These are phyloP conservation scores for Thymus mandschuricus DNA, from an alignment of 257 asterid species.

Conservation along the genomic window DNA sequence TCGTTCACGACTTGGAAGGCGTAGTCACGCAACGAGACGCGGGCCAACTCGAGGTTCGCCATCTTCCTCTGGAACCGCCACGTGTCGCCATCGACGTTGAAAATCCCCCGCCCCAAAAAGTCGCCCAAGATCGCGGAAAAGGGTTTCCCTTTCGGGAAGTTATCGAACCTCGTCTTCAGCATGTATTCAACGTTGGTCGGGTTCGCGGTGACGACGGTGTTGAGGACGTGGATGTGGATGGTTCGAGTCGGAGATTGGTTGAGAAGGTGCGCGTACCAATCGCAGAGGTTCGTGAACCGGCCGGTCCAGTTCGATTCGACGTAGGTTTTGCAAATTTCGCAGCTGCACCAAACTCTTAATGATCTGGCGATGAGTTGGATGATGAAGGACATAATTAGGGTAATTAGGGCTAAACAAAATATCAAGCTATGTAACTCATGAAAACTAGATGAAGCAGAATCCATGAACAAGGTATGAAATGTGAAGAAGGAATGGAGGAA, in stretches of 20 bases:
- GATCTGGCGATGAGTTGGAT: neutral
- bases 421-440: neutral
- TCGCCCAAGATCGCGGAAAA: conserved; percentile 66
- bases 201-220: conserved; percentile 59
- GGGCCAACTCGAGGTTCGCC: conserved; percentile 50
- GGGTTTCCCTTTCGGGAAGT: conserved; percentile 68
- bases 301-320: conserved; percentile 47
- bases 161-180: conserved; percentile 55
- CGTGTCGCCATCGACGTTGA: conserved; percentile 69
- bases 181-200: conserved; percentile 69
- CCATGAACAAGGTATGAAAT: too few species aligned
- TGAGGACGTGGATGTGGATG: conserved; percentile 69
- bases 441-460: neutral
- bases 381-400: conserved; percentile 23
- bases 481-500: too few species aligned
- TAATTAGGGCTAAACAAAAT: conserved; percentile 2
- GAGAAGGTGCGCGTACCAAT: conserved; percentile 74
- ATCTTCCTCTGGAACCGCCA: conserved; percentile 56
- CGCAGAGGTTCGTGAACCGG: conserved; percentile 63
- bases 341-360: conserved; percentile 50
- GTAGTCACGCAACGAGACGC: conserved; percentile 38
- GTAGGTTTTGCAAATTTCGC: conserved; percentile 60
- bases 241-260: conserved; percentile 55
- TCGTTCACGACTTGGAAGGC: conserved; percentile 39
- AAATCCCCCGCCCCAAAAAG: conserved; percentile 66